These are phyloP conservation scores for Silene vulgaris DNA, from an alignment of 179 eudicot species.

Conservation along the genomic window DNA sequence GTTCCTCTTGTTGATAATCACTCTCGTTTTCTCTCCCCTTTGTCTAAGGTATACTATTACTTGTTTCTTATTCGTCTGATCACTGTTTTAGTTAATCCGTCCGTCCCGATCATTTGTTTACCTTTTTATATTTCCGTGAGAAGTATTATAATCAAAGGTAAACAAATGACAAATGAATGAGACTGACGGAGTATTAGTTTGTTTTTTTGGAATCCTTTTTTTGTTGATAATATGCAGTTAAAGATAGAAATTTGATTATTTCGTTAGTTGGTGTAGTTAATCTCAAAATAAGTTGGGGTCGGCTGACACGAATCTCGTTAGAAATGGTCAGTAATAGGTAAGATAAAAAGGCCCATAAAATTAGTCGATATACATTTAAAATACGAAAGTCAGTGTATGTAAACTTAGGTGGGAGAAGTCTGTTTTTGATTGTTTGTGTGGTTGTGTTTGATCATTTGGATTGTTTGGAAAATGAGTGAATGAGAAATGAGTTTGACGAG, in stretches of 20 bases:
- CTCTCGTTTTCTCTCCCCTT: constrained; percentile 34
- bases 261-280: background rate
- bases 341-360: no score
- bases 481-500: background rate
- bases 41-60: constrained; percentile 44
- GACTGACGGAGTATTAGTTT: no score
- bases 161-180: no score
- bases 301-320: background rate
- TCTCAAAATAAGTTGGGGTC: background rate
- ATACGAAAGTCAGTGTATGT: background rate
- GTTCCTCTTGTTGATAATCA: constrained; percentile 47
- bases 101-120: no score
- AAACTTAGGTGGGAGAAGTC: background rate
- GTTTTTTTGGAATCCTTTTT: background rate
- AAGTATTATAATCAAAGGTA: no score
- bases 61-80: background rate
- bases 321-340: no score
- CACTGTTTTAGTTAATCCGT: background rate
- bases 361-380: background rate
- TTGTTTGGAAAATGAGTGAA: background rate
- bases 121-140: no score
- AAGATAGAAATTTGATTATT: background rate
- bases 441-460: background rate
- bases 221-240: background rate
- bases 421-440: background rate